Conservation (phyloP, 805 yeast genomes). For the Cyberlindnera meyerae region DNA sequence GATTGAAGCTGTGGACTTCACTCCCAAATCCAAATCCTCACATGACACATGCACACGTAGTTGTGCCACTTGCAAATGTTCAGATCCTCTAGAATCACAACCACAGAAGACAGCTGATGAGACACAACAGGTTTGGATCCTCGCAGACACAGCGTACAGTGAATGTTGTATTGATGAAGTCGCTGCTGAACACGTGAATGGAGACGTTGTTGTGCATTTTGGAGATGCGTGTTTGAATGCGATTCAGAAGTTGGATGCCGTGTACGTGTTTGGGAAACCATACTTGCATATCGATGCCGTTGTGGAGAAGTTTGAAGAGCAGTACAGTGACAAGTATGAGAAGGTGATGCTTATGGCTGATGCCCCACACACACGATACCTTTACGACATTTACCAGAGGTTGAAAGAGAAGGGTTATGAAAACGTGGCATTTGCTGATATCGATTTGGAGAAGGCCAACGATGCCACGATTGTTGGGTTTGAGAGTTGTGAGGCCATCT, state of each 20-base stretch:
- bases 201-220: conserved; percentile 84
- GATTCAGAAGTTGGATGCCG: conserved; percentile 64
- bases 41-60: conserved; percentile 18
- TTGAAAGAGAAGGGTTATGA: conserved; percentile 28
- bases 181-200: conserved; percentile 87
- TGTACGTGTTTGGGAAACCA: conserved; percentile 76
- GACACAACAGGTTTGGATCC: conserved; percentile 56
- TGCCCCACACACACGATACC: conserved; percentile 52
- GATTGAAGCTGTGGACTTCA: too few relatives aligned
- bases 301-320: conserved; percentile 35
- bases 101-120: not conserved
- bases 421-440: conserved; percentile 36
- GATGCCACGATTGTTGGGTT: conserved; percentile 41
- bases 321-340: conserved; percentile 35
- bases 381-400: conserved; percentile 35
- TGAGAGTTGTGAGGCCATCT: conserved; percentile 6
- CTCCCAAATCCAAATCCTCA: too few relatives aligned
- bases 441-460: conserved; percentile 31
- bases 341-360: conserved; percentile 69
- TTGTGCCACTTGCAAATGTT: conserved; percentile 24
- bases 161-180: conserved; percentile 96
- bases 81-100: conserved; percentile 14
- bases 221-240: conserved; percentile 93
- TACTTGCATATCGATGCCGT: conserved; percentile 40
- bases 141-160: conserved; percentile 95